Evolutionary conservation across 2,329 filamentous ascomycete species (phyloP).

Genomic region (Talaromyces sp.): DNA sequence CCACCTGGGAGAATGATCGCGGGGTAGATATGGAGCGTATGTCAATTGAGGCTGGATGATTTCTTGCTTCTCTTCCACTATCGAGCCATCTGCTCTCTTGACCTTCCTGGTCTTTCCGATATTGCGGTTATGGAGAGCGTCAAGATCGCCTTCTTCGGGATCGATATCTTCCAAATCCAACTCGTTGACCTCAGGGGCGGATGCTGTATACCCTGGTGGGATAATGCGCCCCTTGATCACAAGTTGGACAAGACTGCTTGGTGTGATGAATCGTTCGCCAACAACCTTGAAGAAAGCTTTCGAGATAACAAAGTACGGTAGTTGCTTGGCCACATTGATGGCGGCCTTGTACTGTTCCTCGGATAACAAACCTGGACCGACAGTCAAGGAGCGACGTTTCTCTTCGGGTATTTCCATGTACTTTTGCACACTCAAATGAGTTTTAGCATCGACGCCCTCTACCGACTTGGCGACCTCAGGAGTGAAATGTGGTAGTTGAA

Average conservation of each 20-base stretch:
- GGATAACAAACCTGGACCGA: constrained; percentile 67
- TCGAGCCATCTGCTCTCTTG: constrained; percentile 54
- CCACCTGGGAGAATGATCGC: constrained; percentile 87
- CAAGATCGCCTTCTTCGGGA: constrained; percentile 85
- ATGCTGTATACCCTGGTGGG: constrained; percentile 69
- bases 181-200: constrained; percentile 71
- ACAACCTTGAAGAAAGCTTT: constrained; percentile 98
- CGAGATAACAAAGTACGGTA: constrained; percentile 79
- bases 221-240: constrained; percentile 94
- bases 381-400: constrained; percentile 66
- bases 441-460: constrained; percentile 61
- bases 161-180: constrained; percentile 86
- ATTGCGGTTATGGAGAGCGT: constrained; percentile 74
- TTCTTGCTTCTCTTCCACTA: constrained; percentile 57
- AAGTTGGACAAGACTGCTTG: constrained; percentile 86
- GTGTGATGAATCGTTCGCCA: constrained; percentile 88
- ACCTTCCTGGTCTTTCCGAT: constrained; percentile 60
- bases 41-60: constrained; percentile 77
- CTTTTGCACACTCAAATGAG: constrained; percentile 74
- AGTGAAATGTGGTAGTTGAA: constrained; percentile 87
- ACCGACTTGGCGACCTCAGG: constrained; percentile 51
- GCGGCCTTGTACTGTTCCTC: constrained; percentile 74
- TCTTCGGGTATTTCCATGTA: constrained; percentile 82
- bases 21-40: constrained; percentile 84
- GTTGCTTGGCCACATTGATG: constrained; percentile 72